Percentiles rank a stretch among this genome's conserved stretches.
These are phyloP conservation scores for Asterochloris erici DNA, from an alignment of 139 green algal genomes.

Conservation along the genomic window DNA sequence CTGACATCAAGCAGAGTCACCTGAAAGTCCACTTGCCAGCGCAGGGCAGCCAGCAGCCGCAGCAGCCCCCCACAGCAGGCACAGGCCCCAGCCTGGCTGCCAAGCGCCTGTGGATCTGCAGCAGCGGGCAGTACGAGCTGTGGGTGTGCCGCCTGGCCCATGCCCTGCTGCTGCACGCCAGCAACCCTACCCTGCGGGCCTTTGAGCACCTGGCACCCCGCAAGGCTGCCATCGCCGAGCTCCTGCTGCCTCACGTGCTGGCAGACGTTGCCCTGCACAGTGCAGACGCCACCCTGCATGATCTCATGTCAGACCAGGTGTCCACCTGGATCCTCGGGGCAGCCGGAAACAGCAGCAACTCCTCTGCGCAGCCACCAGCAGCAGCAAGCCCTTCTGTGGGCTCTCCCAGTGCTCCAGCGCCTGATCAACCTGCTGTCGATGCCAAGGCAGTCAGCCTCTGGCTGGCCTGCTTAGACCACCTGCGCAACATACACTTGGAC, in stretches of 20 bases:
- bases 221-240: slow-evolving; percentile 54
- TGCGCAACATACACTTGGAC: slow-evolving; percentile 38
- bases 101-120: slow-evolving; percentile 26
- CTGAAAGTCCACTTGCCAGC: neutral
- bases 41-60: neutral
- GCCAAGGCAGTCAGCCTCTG: slow-evolving; percentile 49
- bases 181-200: slow-evolving; percentile 21
- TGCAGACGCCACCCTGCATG: slow-evolving; percentile 2
- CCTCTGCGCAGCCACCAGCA: too few relatives aligned
- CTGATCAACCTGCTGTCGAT: neutral
- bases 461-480: slow-evolving; percentile 48
- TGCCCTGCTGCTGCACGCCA: slow-evolving; percentile 38
- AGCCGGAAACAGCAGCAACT: too few relatives aligned
- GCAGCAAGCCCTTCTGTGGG: too few relatives aligned
- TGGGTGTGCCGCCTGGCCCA: slow-evolving; percentile 56
- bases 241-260: slow-evolving; percentile 52
- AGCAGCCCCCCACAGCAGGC: neutral
- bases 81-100: neutral
- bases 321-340: neutral
- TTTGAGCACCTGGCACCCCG: slow-evolving; percentile 20
- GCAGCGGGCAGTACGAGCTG: slow-evolving; percentile 18
- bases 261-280: slow-evolving; percentile 37
- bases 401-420: neutral
- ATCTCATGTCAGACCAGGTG: slow-evolving; percentile 12
- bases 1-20: neutral